phyloP scores from a whole-genome alignment of 768 basidiomycete species.

The Serendipita sp. region DNA sequence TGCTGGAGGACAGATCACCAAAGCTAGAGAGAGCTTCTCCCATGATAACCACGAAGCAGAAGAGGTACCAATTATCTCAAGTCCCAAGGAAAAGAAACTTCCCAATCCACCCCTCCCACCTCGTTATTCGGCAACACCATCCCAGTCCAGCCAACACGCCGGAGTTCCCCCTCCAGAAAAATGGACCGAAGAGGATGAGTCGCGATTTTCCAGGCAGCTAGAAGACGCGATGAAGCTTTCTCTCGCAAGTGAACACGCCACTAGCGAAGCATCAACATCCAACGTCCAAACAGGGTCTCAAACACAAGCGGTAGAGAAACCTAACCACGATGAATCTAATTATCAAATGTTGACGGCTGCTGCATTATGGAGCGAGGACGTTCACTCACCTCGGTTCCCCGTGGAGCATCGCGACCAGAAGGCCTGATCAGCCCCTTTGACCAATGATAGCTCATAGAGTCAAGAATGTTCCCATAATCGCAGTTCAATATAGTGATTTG shows the following conservation, averaged over 20 bases:
- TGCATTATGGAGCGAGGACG: no score
- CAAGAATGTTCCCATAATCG: constrained; percentile 37
- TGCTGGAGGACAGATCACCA: neutral
- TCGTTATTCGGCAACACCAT: neutral
- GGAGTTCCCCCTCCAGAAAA: neutral
- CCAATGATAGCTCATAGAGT: neutral
- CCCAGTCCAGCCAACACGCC: neutral
- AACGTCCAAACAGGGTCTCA: no score
- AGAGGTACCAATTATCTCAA: neutral
- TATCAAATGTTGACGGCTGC: no score
- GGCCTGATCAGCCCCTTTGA: no score
- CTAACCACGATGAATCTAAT: no score
- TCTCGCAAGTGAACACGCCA: neutral
- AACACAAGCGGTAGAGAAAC: no score
- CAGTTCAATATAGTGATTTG: constrained; percentile 76
- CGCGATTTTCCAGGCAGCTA: constrained; percentile 17
- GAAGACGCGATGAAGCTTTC: constrained; percentile 24
- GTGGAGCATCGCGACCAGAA: no score
- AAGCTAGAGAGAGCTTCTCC: no score
- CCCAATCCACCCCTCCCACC: constrained; percentile 9
- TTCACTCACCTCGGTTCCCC: no score
- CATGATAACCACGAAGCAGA: no score
- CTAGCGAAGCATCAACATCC: no score
- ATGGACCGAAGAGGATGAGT: constrained; percentile 13
- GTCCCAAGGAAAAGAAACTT: constrained; percentile 23